Evolutionary conservation across 2,329 filamentous ascomycete genomes (phyloP), one percentile per base, ranked within the genome.

Genomic region (Monosporascus sp.): DNA sequence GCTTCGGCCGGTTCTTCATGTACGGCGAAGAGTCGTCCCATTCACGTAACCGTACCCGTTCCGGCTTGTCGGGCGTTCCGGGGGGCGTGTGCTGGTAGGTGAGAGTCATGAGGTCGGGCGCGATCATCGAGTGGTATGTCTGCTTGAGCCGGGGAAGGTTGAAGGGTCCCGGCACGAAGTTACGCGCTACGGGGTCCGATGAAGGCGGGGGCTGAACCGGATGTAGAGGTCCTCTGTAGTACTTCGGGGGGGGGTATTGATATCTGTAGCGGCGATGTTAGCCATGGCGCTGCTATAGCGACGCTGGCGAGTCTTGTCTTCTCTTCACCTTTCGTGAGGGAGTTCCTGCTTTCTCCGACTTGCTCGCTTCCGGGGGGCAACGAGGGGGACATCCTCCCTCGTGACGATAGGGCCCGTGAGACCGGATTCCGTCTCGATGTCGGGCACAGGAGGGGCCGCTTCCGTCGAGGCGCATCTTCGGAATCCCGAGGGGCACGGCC

Each of bases 21-120:
- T 99, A 99, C 2, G 93, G 94, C 7, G 90, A 96, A 50, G 87
- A 89, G 62, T 87, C 92, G 55, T 93, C 88, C 94, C 94, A 99
- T 63, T 81, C 75, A 53, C 94, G 84, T 62, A 97, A 75, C 57
- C 89, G 84, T 55, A 90, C 83, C 57, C 78, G 74, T 50, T 74
- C 71, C n/a, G 71, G 69, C 36, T 66, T 62, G 60, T 69, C 78
- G 67, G 74, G 68, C 6, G 86, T 88, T 54, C 91, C 92, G 0
- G 92, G 92, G 1, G 90, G 89, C 50, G 77, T 83, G 76, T 99
- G 94, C 52, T 83, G 82, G 75, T 99, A 99, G 62, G 88, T 84
- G 65, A 99, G 80, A 47, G 91, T 88, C 76, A 97, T 84, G 63
- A 97, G 81, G 72, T 99, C 94, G 31, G 89, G 79, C 42, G 90